Base-by-base conservation (phyloP, 2,329 filamentous ascomycete species). In the Botrytis fragariae region DNA sequence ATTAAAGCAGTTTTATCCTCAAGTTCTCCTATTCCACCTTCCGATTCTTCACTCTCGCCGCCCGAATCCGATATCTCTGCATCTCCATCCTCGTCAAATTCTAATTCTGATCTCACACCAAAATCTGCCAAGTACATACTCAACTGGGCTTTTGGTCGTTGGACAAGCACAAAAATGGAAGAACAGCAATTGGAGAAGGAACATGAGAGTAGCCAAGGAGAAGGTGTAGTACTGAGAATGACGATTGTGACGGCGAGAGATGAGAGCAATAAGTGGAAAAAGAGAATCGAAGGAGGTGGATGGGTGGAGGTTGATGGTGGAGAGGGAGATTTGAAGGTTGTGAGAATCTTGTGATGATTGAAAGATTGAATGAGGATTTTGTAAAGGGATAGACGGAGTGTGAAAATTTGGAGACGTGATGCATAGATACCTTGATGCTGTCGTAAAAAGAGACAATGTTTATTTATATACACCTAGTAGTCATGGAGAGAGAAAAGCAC, bases 131-230 rank as follows among this genome's bases (percentile, higher is more conserved):
- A 93, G 72, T 98, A 96, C 81, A 97, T 99, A 62, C 87, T 99
- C 74, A 99, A 99, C 82, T 99, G 96, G 96, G 96, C 96, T 0
- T 99, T 99, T 83, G 94, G 94, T 0, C 88, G 96, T 44, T 99
- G 96, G 95, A 97, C 90, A 0, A 97, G 95, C 80, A 97, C 94
- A 2, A 86, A 88, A 9, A 84, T 90, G 7, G 59, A 71, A 48
- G 79, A 87, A 6, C 79, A 81, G 0, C 59, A 69, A 44, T 79
- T 80, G 1, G 80, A 81, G 2, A 80, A 79, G 16, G 87, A 91
- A 81, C 87, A 90, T 80, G 81, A 85, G 76, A 86, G 89, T 51
- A 87, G 87, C 78, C 83, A 85, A 51, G 84, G 91, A 64, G 45
- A 51, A 67, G 45, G 64, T 1, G 82, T 86, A 1, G 83, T 86